phyloP scores from a whole-genome alignment of 2,329 filamentous ascomycete species.

The Orbilia oligospora region DNA sequence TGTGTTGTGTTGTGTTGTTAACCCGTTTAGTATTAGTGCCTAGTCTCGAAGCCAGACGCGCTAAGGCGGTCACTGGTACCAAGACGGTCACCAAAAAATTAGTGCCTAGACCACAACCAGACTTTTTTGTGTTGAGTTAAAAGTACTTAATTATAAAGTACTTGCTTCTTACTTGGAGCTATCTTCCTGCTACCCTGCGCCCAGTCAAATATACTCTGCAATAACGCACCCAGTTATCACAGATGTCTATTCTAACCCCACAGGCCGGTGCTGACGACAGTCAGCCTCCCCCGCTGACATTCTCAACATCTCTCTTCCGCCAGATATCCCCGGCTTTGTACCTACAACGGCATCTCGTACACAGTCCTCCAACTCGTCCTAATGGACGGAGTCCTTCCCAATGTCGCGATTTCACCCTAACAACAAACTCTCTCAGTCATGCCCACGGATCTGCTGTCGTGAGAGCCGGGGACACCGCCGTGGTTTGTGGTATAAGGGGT shows the following conservation, averaged over 20 bases:
- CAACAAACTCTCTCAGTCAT: constrained; percentile 87
- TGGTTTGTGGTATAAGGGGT: constrained; percentile 91
- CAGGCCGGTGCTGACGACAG: background rate
- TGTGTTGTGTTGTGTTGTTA: too few relatives aligned
- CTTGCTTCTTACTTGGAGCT: too few relatives aligned
- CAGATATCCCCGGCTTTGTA: constrained; percentile 91
- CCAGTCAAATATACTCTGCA: too few relatives aligned
- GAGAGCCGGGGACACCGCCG: constrained; percentile 87
- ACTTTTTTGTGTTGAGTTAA: too few relatives aligned
- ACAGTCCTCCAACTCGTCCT: constrained; percentile 77
- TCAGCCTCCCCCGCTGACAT: constrained; percentile 60
- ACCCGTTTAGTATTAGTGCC: too few relatives aligned
- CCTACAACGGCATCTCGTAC: constrained; percentile 84
- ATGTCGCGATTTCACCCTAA: constrained; percentile 80
- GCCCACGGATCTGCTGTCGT: constrained; percentile 92
- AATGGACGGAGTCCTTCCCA: constrained; percentile 82
- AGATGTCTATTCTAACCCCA: background rate
- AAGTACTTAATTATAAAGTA: too few relatives aligned
- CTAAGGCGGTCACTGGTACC: too few relatives aligned
- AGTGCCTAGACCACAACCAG: too few relatives aligned
- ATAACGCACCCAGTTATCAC: too few relatives aligned
- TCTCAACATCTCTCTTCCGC: constrained; percentile 81
- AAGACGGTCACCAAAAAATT: too few relatives aligned
- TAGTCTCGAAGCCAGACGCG: too few relatives aligned
- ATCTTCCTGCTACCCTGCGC: too few relatives aligned